Conservation (phyloP, 2,329 filamentous ascomycete genomes). For the Fusarium humuli region DNA sequence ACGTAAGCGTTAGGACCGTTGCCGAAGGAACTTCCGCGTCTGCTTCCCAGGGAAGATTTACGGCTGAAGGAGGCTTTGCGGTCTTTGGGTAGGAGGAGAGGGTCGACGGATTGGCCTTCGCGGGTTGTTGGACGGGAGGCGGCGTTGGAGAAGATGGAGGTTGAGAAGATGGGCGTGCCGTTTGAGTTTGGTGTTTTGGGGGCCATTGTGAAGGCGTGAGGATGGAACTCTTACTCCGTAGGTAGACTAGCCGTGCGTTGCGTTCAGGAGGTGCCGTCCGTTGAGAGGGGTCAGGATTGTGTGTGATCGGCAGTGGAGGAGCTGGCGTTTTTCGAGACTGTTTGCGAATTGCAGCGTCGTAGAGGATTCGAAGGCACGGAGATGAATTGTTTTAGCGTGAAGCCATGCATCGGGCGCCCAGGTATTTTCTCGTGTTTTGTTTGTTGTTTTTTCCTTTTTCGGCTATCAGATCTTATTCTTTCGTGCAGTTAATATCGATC, state of each 20-base stretch:
- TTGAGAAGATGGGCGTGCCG: slow-evolving; percentile 52
- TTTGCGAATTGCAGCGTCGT: slow-evolving; percentile 24
- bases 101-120: slow-evolving; percentile 51
- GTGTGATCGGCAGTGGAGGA: slow-evolving; percentile 33
- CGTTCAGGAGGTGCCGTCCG: slow-evolving; percentile 4
- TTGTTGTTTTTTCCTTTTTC: not conserved
- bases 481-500: slow-evolving; percentile 3
- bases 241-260: slow-evolving; percentile 21
- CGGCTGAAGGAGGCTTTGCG: slow-evolving; percentile 66
- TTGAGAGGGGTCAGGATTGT: slow-evolving; percentile 6
- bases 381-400: slow-evolving; percentile 2
- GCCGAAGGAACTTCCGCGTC: slow-evolving; percentile 56
- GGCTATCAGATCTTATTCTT: not conserved
- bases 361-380: slow-evolving; percentile 8
- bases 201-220: slow-evolving; percentile 23
- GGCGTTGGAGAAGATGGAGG: slow-evolving; percentile 51
- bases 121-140: slow-evolving; percentile 53
- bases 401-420: slow-evolving; percentile 11
- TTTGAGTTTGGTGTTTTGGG: slow-evolving; percentile 45
- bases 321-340: slow-evolving; percentile 26
- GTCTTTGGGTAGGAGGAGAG: slow-evolving; percentile 56
- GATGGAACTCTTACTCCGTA: not conserved
- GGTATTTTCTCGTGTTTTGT: not conserved
- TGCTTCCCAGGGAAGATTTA: slow-evolving; percentile 64
- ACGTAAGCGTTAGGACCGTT: slow-evolving; percentile 53